Base-by-base conservation (phyloP, 2,329 filamentous ascomycete genomes). In the Parafenestella ontariensis region DNA sequence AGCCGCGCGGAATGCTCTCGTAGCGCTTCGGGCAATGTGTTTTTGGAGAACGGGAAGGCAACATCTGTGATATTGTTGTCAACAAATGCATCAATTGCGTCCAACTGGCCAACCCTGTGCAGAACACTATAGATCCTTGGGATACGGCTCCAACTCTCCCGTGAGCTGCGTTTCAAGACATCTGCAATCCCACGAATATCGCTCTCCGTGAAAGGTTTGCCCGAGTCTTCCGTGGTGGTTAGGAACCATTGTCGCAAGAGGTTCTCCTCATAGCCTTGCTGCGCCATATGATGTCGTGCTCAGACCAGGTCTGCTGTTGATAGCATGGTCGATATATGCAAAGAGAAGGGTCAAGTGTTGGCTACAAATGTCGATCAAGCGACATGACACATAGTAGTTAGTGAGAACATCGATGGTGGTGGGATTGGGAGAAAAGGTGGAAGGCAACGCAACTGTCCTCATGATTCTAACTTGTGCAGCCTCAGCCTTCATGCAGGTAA, bases 111-210 rank as follows among this genome's bases (percentile, higher is more conserved):
- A 9, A 65, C 58, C 20, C 53, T 29, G 7, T 58, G 39, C 6
- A 66, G 48, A 1, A 66, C 48, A 17, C 41, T 60, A 40, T 65
- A 65, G 5, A 61, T 37, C 20, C 62, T 46, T 2, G 62, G 64
- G 8, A 65, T 51, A 1, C 31, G 47, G 29, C 57, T 52, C 64
- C 62, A 66, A 0, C 34, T 17, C 15, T 42, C 29, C 5, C 49
- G 47, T 5, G 31, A 31, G 15, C 46, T 45, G 24, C 55, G 54
- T n/a, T 47, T 33, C 17, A 63, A 47, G 17, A 60, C 39, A 0
- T 53, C 31, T 23, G 62, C 46, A 26, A 66, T 62, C 0, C 31
- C 52, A 5, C 58, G 34, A 1, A 64, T 43, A 9, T 59, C 56
- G 2, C 0, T 52, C 26, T 64, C 61, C 0, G 46, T 40, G 18